Conservation (phyloP, 768 basidiomycete genomes). For the Trametes coccinea region DNA sequence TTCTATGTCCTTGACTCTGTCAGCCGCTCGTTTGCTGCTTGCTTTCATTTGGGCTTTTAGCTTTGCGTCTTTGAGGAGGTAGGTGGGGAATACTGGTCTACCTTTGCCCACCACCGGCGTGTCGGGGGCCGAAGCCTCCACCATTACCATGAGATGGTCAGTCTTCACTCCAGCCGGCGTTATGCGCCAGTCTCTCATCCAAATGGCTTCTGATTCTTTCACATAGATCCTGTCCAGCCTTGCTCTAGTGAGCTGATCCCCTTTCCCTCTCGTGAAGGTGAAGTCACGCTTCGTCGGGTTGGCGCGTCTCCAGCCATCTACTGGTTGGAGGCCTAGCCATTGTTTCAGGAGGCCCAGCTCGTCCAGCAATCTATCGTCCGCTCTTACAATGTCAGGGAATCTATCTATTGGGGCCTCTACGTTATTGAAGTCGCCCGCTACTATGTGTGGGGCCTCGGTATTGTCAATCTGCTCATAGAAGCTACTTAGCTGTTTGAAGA, state of each 20-base stretch:
- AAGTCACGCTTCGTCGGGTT: not conserved
- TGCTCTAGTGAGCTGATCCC: not conserved
- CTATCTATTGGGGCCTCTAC: not conserved
- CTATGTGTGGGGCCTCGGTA: not conserved
- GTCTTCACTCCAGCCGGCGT: no score
- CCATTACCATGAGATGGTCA: no score
- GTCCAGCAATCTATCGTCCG: not conserved
- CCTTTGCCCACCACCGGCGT: no score
- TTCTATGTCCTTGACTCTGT: no score
- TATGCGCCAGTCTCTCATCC: not conserved
- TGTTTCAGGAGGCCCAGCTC: not conserved
- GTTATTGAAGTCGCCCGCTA: slow-evolving; percentile 9
- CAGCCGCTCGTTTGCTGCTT: no score
- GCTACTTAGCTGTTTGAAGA: not conserved
- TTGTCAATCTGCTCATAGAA: not conserved
- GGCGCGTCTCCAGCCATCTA: not conserved
- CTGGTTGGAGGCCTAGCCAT: not conserved
- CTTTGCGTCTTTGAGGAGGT: no score
- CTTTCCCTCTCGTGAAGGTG: not conserved
- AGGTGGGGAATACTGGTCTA: no score
- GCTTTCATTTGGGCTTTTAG: no score
- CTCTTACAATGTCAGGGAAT: no score
- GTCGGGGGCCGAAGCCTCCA: no score
- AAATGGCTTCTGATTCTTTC: not conserved
- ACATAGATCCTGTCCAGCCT: slow-evolving; percentile 1